phyloP scores from a whole-genome alignment of 2,329 filamentous ascomycete species.

The Setomelanomma holmii region DNA sequence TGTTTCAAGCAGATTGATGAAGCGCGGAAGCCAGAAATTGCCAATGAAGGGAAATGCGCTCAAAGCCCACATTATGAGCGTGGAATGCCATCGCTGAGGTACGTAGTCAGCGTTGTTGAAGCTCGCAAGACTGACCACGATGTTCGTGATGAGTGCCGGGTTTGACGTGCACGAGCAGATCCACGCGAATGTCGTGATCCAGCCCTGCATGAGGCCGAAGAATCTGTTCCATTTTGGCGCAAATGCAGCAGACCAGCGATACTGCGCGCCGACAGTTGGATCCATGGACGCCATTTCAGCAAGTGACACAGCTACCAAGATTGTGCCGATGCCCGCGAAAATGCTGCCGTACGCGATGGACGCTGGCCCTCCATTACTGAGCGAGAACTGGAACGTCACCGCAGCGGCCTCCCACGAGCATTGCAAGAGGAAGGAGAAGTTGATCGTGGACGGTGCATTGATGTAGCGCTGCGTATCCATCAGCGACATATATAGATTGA shows the following conservation, averaged over 20 bases:
- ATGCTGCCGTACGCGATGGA: slow-evolving; percentile 37
- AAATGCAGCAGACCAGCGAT: slow-evolving; percentile 34
- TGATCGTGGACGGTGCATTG: slow-evolving; percentile 27
- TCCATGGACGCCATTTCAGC: slow-evolving; percentile 41
- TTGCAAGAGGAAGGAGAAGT: slow-evolving; percentile 33
- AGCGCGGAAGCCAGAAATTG: slow-evolving; percentile 53
- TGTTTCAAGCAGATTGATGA: slow-evolving; percentile 56
- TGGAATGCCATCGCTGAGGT: slow-evolving; percentile 53
- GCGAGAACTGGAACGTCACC: slow-evolving; percentile 32
- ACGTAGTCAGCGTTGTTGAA: slow-evolving; percentile 48
- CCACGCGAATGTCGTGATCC: slow-evolving; percentile 52
- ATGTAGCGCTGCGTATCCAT: slow-evolving; percentile 27
- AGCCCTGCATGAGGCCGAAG: slow-evolving; percentile 40
- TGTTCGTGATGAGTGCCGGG: slow-evolving; percentile 31
- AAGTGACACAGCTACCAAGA: slow-evolving; percentile 40
- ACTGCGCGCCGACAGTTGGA: slow-evolving; percentile 39
- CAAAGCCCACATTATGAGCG: slow-evolving; percentile 58
- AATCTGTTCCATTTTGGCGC: slow-evolving; percentile 31
- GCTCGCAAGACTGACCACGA: slow-evolving; percentile 24
- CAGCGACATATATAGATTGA: neutral
- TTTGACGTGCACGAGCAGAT: slow-evolving; percentile 37
- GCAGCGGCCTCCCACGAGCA: slow-evolving; percentile 36
- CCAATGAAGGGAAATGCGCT: slow-evolving; percentile 46
- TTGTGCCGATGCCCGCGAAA: slow-evolving; percentile 31
- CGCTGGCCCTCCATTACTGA: slow-evolving; percentile 37